Conservation (phyloP, 148 eudicot genomes). For the Linanthus parryae region DNA sequence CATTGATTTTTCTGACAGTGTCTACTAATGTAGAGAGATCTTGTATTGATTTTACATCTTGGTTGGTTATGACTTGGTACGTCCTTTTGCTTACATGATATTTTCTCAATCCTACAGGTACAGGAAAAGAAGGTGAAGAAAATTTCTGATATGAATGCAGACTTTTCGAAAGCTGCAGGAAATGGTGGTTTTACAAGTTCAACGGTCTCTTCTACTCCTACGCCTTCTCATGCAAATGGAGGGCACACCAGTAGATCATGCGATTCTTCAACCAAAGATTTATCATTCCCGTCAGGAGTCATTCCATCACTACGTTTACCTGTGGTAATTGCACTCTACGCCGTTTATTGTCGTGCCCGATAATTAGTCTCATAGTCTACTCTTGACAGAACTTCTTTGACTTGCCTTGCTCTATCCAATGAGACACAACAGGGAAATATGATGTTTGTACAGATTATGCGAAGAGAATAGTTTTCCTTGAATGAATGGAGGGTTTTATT, state of each 20-base stretch:
- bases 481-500: no score
- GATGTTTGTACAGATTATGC: no score
- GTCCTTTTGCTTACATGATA: background rate
- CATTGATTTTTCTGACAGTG: background rate
- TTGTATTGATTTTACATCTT: background rate
- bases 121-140: slow-evolving; percentile 87
- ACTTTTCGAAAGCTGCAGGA: slow-evolving; percentile 50
- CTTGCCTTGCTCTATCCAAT: no score
- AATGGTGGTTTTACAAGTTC: slow-evolving; percentile 45
- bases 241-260: slow-evolving; percentile 28
- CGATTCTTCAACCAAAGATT: slow-evolving; percentile 35
- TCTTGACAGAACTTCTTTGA: no score
- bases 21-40: no score
- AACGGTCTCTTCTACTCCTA: slow-evolving; percentile 36
- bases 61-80: slow-evolving; percentile 2
- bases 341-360: slow-evolving; percentile 3
- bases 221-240: slow-evolving; percentile 46
- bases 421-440: no score
- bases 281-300: slow-evolving; percentile 56
- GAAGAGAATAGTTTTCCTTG: no score
- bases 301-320: slow-evolving; percentile 60
- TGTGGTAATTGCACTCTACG: slow-evolving; percentile 50
- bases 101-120: slow-evolving; percentile 39
- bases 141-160: slow-evolving; percentile 50
- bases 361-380: background rate